phyloP scores from a whole-genome alignment of 129 eudicot species.

The Flaveria trinervia region DNA sequence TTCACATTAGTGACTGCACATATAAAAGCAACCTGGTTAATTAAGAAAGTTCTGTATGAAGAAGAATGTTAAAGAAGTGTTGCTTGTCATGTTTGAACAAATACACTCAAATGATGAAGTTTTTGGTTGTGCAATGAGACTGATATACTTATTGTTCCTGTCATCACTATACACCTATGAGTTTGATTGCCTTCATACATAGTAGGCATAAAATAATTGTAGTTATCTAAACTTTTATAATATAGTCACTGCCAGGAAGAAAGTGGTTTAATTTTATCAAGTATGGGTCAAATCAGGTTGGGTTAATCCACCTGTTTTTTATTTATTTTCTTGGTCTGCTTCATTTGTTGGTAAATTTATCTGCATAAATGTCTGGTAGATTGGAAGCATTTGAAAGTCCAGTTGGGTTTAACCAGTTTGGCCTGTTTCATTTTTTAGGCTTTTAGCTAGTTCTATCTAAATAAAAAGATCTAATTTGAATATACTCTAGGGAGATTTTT shows the following conservation, averaged over 20 bases:
- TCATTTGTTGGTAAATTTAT: not conserved
- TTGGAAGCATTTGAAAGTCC: not conserved
- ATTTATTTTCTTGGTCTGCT: not conserved
- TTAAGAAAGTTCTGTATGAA: not conserved
- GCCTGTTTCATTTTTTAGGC: not conserved
- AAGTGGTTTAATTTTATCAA: not conserved
- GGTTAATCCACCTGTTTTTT: slow-evolving; percentile 5
- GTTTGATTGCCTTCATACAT: not conserved
- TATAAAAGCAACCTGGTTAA: not conserved
- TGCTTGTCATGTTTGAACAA: slow-evolving; percentile 1
- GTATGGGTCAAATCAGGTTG: not conserved
- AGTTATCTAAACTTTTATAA: not conserved
- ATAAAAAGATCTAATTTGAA: not conserved
- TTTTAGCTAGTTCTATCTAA: not conserved
- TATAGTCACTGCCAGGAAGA: not conserved
- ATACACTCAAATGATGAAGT: not conserved
- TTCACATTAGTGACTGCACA: slow-evolving; percentile 14
- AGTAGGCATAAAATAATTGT: not conserved
- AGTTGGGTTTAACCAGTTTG: not conserved
- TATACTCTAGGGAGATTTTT: not conserved
- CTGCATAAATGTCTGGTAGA: not conserved
- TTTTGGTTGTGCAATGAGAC: slow-evolving; percentile 18
- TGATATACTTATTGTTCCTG: not conserved
- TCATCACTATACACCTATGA: not conserved
- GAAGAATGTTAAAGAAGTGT: not conserved